Percentiles rank a stretch among this genome's conserved stretches.
Evolutionary conservation across 73 alveolate genomes (phyloP).

Genomic region (Paramecium biaurelia): DNA sequence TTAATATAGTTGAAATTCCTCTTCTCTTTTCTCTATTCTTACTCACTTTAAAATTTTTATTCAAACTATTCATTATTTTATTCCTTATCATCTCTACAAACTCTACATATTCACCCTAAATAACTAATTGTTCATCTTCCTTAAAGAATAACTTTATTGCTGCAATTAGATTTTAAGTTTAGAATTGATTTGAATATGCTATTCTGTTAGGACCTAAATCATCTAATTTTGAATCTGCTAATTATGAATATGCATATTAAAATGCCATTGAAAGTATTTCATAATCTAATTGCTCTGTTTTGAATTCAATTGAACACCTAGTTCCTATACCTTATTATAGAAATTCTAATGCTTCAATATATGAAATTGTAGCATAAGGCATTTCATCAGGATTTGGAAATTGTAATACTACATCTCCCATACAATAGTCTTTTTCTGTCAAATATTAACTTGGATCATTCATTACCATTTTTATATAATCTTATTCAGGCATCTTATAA

Average conservation of each 20-base stretch:
- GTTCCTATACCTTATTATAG: background rate
- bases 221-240: background rate
- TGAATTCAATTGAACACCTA: slow-evolving; percentile 12
- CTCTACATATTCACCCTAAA: background rate
- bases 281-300: background rate
- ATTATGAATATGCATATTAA: background rate
- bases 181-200: background rate
- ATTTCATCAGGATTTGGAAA: slow-evolving; percentile 26
- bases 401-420: slow-evolving; percentile 27
- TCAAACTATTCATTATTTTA: background rate
- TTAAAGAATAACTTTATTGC: background rate
- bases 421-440: background rate
- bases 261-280: background rate
- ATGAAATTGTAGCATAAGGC: background rate
- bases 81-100: background rate
- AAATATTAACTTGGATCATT: slow-evolving; percentile 21
- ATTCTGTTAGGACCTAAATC: background rate
- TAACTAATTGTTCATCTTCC: background rate
- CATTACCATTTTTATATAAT: background rate
- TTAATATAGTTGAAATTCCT: background rate
- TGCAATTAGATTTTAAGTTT: background rate
- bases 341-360: background rate
- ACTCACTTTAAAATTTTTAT: background rate
- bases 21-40: background rate
- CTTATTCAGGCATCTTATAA: background rate